A percentile compares a stretch with the other conserved stretches of the same genome.
These are phyloP conservation scores for Globisporangium spinosum DNA, from an alignment of 352 stramenopile species.

Conservation along the genomic window DNA sequence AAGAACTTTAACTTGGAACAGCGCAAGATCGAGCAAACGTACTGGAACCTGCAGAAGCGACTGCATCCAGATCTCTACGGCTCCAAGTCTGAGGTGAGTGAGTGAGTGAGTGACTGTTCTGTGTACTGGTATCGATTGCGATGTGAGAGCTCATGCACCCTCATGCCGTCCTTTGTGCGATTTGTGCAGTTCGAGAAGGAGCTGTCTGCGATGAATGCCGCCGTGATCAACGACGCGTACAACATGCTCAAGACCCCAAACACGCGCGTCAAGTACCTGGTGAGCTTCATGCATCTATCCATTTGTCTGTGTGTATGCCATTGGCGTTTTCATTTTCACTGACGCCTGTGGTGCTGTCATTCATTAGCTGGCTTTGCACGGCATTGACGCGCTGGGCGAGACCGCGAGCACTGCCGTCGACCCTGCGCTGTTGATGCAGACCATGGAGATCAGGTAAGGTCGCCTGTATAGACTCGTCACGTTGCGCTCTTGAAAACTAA, in stretches of 20 bases:
- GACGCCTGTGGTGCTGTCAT: not conserved
- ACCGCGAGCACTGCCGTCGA: constrained; percentile 73
- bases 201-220: constrained; percentile 71
- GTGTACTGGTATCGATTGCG: not conserved
- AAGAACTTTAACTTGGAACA: constrained; percentile 81
- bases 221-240: constrained; percentile 83
- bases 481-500: not conserved
- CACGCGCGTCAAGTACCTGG: constrained; percentile 81
- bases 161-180: not conserved
- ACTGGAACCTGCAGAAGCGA: constrained; percentile 86
- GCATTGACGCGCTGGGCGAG: constrained; percentile 78
- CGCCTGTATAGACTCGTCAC: not conserved
- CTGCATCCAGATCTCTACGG: constrained; percentile 83
- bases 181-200: constrained; percentile 69
- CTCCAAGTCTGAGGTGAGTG: constrained; percentile 75
- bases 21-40: constrained; percentile 81
- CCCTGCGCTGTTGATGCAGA: constrained; percentile 73
- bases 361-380: constrained; percentile 63
- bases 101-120: not conserved
- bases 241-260: constrained; percentile 87
- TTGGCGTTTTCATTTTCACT: not conserved
- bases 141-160: not conserved
- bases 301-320: not conserved
- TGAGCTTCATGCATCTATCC: constrained; percentile 19
- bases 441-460: constrained; percentile 78